Conservation (phyloP, 2,329 filamentous ascomycete species). For the Fragosphaeria purpurea region DNA sequence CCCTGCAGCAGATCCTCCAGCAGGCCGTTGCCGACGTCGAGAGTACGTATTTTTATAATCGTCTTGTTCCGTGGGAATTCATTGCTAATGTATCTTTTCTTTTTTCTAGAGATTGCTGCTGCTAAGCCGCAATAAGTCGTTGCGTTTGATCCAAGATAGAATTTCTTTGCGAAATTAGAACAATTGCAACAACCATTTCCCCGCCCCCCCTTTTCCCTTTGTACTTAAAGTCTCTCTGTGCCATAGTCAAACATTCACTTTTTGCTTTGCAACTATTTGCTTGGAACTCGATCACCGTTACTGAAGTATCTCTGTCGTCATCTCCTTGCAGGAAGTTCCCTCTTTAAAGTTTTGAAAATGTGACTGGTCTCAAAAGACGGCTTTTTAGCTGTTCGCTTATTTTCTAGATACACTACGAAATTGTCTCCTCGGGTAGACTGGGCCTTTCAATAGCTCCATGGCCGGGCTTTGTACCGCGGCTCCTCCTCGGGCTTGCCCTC, state of each 20-base stretch:
- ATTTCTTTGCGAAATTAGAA: neutral
- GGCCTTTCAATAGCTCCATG: slow-evolving; percentile 22
- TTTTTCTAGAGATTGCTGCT: slow-evolving; percentile 45
- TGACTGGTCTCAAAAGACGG: too few species aligned
- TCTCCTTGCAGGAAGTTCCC: neutral
- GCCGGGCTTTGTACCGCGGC: slow-evolving; percentile 22
- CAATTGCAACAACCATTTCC: neutral
- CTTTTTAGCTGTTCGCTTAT: too few species aligned
- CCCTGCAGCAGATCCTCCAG: slow-evolving; percentile 92
- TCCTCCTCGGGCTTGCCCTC: slow-evolving; percentile 27
- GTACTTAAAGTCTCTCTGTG: slow-evolving; percentile 12
- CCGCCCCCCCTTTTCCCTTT: slow-evolving; percentile 2
- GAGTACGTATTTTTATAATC: slow-evolving; percentile 46
- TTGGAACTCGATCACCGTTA: neutral
- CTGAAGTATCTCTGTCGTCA: neutral
- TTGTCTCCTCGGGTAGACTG: too few species aligned
- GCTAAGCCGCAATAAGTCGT: slow-evolving; percentile 53
- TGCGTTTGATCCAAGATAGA: neutral
- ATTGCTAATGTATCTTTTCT: neutral
- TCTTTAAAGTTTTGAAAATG: too few species aligned
- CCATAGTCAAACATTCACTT: slow-evolving; percentile 15
- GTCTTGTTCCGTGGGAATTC: too few species aligned
- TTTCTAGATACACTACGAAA: too few species aligned
- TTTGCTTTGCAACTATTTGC: neutral
- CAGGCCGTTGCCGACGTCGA: slow-evolving; percentile 95